phyloP scores from a whole-genome alignment of 257 asterid species.

The Nicotiana knightiana region DNA sequence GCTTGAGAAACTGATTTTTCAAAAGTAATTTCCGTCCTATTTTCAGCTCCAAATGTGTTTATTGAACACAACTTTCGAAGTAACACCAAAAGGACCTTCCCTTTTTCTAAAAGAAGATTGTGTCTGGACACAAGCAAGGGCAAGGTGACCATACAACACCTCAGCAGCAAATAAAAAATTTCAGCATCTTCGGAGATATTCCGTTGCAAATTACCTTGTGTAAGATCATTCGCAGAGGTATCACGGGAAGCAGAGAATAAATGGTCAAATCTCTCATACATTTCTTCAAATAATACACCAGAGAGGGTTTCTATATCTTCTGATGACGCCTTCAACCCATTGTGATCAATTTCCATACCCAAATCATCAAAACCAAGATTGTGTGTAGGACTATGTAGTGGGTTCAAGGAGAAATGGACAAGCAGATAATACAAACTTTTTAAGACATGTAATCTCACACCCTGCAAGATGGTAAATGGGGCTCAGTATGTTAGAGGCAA shows the following conservation, averaged over 20 bases:
- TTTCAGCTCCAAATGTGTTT: constrained; percentile 20
- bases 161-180: constrained; percentile 43
- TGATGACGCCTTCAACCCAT: constrained; percentile 24
- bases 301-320: constrained; percentile 42
- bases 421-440: constrained; percentile 52
- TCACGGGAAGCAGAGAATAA: constrained; percentile 31
- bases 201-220: constrained; percentile 22
- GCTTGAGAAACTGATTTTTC: constrained; percentile 48
- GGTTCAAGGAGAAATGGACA: constrained; percentile 30
- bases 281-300: constrained; percentile 38
- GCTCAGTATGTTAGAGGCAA: neutral
- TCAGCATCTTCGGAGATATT: constrained; percentile 29
- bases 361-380: constrained; percentile 22
- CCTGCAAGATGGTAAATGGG: constrained; percentile 36
- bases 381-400: constrained; percentile 20
- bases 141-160: constrained; percentile 67
- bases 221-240: constrained; percentile 23
- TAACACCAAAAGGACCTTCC: constrained; percentile 39
- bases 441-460: constrained; percentile 37
- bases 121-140: constrained; percentile 30
- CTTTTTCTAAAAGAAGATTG: constrained; percentile 41
- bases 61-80: constrained; percentile 34
- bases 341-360: constrained; percentile 29
- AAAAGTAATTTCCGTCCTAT: constrained; percentile 23
- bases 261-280: constrained; percentile 41